phyloP scores from a whole-genome alignment of 2,329 filamentous ascomycete genomes.

The Dryadomyces sulphureus region DNA sequence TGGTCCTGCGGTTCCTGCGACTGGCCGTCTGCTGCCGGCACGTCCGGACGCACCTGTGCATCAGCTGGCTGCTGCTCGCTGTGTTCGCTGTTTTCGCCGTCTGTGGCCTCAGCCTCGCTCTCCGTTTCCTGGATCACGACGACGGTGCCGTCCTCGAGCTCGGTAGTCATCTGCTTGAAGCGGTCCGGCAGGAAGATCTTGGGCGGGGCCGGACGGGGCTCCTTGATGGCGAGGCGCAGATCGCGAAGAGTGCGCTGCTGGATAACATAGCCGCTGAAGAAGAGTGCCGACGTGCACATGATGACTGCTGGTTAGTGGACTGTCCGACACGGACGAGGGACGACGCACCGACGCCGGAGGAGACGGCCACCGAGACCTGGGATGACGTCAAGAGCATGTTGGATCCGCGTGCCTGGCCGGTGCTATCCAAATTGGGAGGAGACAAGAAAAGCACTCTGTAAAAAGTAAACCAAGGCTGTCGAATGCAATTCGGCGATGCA shows the following conservation, averaged over 20 bases:
- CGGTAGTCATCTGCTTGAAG: conserved; percentile 29
- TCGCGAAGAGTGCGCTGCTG: conserved; percentile 75
- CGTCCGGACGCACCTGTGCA: conserved; percentile 22
- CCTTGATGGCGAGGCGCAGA: conserved; percentile 55
- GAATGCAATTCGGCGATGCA: too few species aligned
- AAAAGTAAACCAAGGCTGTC: not conserved
- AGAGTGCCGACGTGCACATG: conserved; percentile 67
- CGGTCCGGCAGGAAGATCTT: conserved; percentile 35
- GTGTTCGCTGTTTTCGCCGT: too few species aligned
- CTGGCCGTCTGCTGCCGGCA: not conserved
- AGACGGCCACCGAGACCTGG: conserved; percentile 55
- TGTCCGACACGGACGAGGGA: not conserved
- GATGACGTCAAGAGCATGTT: conserved; percentile 48
- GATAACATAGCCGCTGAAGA: conserved; percentile 73
- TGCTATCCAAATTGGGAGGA: too few species aligned
- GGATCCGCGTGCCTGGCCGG: too few species aligned
- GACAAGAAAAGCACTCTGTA: not conserved
- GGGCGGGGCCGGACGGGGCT: conserved; percentile 32
- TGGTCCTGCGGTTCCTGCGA: not conserved
- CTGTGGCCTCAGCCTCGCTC: conserved; percentile 13
- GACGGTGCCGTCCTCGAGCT: conserved; percentile 30
- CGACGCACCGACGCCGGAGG: conserved; percentile 45
- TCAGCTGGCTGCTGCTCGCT: conserved; percentile 14
- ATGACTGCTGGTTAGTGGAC: conserved; percentile 35
- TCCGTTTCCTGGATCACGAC: conserved; percentile 21